phyloP scores from a whole-genome alignment of 2,329 filamentous ascomycete genomes.

The Aspergillus neoniger region DNA sequence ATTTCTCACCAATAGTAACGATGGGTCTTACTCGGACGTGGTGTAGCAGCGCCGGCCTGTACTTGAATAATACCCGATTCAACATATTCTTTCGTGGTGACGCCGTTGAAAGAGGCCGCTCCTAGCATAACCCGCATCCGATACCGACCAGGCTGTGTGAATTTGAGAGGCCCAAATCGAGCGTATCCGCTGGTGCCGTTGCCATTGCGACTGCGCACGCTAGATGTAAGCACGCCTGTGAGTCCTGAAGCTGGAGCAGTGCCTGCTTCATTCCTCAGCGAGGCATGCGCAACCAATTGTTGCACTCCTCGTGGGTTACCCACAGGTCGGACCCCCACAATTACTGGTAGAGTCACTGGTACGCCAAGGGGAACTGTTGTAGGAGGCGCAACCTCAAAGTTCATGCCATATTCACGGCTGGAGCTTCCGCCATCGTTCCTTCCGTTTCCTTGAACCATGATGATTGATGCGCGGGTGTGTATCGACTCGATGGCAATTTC shows the following conservation, averaged over 20 bases:
- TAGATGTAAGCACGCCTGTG: conserved; percentile 33
- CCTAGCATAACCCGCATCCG: conserved; percentile 36
- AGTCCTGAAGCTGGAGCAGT: conserved; percentile 24
- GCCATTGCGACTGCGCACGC: conserved; percentile 33
- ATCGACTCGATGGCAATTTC: not conserved
- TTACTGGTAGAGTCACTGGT: conserved; percentile 34
- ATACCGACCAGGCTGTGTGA: conserved; percentile 33
- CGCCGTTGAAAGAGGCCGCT: conserved; percentile 30
- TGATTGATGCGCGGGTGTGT: not conserved
- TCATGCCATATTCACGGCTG: conserved; percentile 32
- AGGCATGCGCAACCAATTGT: conserved; percentile 32
- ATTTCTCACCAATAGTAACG: not conserved
- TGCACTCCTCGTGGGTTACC: conserved; percentile 27
- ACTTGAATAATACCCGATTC: conserved; percentile 36
- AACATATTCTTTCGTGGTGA: conserved; percentile 32
- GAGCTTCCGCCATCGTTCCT: conserved; percentile 15
- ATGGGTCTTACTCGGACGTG: conserved; percentile 33
- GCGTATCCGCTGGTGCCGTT: conserved; percentile 35
- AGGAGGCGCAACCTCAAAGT: conserved; percentile 34
- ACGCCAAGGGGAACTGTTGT: conserved; percentile 27
- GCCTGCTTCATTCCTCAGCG: conserved; percentile 31
- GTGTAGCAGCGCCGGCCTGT: conserved; percentile 27
- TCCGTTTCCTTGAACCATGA: conserved; percentile 20
- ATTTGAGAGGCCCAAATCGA: conserved; percentile 29
- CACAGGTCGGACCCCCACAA: conserved; percentile 33